Conservation (phyloP, 306 rosid species). For the Carpinus fangiana region DNA sequence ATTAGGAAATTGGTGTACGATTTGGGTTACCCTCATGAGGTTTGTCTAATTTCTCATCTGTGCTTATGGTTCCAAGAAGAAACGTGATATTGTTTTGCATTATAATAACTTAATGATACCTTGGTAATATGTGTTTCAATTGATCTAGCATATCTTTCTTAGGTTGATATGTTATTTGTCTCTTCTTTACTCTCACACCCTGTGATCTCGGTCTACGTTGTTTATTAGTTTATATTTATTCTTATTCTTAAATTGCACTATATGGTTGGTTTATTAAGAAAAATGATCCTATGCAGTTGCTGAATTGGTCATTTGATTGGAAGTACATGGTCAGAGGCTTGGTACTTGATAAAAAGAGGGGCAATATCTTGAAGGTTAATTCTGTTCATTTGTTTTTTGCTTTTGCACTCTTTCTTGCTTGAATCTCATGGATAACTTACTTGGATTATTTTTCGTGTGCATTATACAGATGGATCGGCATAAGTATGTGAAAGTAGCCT, state of each 20-base stretch:
- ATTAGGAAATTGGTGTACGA: constrained; percentile 77
- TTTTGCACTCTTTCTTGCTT: constrained; percentile 11
- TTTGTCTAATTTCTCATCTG: constrained; percentile 38
- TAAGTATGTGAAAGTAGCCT: constrained; percentile 97
- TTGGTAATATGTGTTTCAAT: constrained; percentile 1
- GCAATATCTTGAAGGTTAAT: constrained; percentile 92
- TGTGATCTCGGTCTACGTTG: constrained; percentile 3
- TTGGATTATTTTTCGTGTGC: constrained; percentile 27
- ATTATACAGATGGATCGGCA: constrained; percentile 92
- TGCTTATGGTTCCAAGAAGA: background rate
- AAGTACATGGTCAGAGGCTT: constrained; percentile 98
- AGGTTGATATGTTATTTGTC: constrained; percentile 4
- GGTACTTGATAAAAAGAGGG: constrained; percentile 96
- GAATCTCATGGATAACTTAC: constrained; percentile 16
- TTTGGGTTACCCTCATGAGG: constrained; percentile 90
- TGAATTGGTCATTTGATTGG: constrained; percentile 85
- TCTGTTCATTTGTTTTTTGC: constrained; percentile 21
- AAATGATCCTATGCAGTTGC: constrained; percentile 57
- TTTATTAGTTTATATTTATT: background rate
- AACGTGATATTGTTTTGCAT: background rate
- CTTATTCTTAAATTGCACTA: constrained; percentile 8
- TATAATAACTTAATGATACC: background rate
- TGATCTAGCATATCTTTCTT: background rate
- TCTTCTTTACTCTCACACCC: background rate
- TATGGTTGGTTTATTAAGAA: constrained; percentile 29